These are phyloP conservation scores for Abelmoschus esculentus DNA, from an alignment of 345 rosid genomes.

Conservation along the genomic window DNA sequence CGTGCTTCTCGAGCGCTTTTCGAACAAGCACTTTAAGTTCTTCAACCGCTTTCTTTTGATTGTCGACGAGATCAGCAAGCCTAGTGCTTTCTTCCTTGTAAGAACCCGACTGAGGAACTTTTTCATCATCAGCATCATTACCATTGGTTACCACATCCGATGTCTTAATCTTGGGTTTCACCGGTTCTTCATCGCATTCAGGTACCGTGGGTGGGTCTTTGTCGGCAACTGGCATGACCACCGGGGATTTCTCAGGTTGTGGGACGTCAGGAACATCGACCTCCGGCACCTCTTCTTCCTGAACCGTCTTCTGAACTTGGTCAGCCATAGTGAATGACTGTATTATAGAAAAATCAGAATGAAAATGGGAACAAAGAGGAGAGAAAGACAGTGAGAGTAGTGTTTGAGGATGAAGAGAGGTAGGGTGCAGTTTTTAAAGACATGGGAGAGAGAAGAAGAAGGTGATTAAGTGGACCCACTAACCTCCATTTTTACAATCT, in stretches of 20 bases:
- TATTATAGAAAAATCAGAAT: too few relatives aligned
- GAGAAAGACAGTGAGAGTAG: neutral
- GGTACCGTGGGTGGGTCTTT: slow-evolving; percentile 16
- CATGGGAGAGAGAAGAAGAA: neutral
- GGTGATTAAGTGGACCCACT: neutral
- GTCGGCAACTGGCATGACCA: neutral
- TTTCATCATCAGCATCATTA: slow-evolving; percentile 8
- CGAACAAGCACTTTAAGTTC: slow-evolving; percentile 49
- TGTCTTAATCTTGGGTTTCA: neutral
- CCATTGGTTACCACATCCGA: slow-evolving; percentile 4
- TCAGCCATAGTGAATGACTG: slow-evolving; percentile 21
- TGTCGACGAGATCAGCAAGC: slow-evolving; percentile 32
- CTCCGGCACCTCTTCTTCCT: slow-evolving; percentile 13
- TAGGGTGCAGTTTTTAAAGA: neutral
- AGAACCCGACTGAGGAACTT: slow-evolving; percentile 34
- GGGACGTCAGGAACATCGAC: slow-evolving; percentile 21
- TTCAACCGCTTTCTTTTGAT: slow-evolving; percentile 44
- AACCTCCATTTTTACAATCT: neutral
- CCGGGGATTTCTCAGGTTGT: slow-evolving; percentile 15
- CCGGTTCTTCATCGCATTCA: slow-evolving; percentile 25
- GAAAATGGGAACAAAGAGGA: neutral
- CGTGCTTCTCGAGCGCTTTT: slow-evolving; percentile 43
- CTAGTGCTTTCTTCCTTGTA: slow-evolving; percentile 63
- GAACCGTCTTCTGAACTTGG: slow-evolving; percentile 1
- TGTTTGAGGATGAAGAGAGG: neutral